Percentiles rank a stretch among this genome's conserved stretches.
These are phyloP conservation scores for Discostella stelligera DNA, from an alignment of 352 stramenopile species.

Conservation along the genomic window DNA sequence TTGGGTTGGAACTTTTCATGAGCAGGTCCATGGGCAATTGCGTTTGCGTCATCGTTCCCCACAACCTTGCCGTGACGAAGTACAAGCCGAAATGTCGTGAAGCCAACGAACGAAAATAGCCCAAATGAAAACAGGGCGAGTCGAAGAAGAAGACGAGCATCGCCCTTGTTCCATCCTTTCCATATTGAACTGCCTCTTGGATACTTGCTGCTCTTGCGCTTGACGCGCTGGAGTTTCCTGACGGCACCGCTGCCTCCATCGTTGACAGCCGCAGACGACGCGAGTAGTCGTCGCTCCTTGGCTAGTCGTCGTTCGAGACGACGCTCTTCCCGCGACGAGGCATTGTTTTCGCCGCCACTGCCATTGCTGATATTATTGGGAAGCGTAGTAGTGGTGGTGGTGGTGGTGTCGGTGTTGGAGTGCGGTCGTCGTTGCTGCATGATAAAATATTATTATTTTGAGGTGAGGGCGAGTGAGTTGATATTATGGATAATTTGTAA, in stretches of 20 bases:
- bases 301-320: conserved; percentile 39
- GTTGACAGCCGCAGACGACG: too few species aligned
- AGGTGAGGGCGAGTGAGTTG: too few species aligned
- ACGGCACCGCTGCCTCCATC: not conserved
- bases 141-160: conserved; percentile 4
- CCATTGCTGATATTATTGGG: not conserved
- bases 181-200: not conserved
- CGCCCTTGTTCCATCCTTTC: not conserved
- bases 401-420: conserved; percentile 13
- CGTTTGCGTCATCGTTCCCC: not conserved
- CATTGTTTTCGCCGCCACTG: conserved; percentile 7
- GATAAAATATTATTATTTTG: not conserved
- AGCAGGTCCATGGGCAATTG: not conserved
- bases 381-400: not conserved
- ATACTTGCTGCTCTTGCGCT: conserved; percentile 7
- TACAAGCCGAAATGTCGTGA: not conserved
- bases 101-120: conserved; percentile 27
- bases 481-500: too few species aligned
- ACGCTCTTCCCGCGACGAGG: conserved; percentile 32
- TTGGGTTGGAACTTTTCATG: conserved; percentile 16
- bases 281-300: conserved; percentile 29
- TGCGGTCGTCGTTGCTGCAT: conserved; percentile 52
- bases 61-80: not conserved
- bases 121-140: conserved; percentile 18
- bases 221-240: conserved; percentile 27